These are phyloP conservation scores for Tricholoma terreum DNA, from an alignment of 768 basidiomycete genomes.

Conservation along the genomic window DNA sequence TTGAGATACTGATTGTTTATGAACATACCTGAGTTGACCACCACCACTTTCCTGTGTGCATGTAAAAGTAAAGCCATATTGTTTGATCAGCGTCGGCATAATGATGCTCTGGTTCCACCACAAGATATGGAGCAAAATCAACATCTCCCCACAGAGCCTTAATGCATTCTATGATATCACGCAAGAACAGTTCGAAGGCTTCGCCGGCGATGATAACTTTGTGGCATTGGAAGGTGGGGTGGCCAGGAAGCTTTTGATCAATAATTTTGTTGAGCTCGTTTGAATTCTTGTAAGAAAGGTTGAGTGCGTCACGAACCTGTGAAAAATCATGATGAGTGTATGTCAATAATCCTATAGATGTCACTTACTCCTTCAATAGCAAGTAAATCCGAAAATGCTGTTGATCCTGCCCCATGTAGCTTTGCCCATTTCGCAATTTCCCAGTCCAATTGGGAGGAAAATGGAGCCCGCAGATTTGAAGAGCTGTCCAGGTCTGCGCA, in stretches of 20 bases:
- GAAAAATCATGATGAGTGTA: constrained; percentile 1
- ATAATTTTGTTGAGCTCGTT: constrained; percentile 27
- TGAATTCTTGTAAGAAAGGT: constrained; percentile 23
- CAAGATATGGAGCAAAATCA: constrained; percentile 27
- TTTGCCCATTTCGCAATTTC: too few relatives aligned
- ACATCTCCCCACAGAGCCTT: constrained; percentile 31
- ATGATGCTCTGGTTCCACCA: constrained; percentile 35
- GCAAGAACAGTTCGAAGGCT: constrained; percentile 26
- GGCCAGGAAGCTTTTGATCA: constrained; percentile 20
- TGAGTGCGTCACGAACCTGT: constrained; percentile 25
- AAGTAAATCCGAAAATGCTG: constrained; percentile 37
- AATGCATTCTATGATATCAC: constrained; percentile 36
- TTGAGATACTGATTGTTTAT: background rate
- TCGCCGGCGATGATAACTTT: constrained; percentile 28
- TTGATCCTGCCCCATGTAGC: too few relatives aligned
- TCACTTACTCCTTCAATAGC: constrained; percentile 35
- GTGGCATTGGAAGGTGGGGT: constrained; percentile 20
- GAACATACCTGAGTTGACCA: constrained; percentile 38
- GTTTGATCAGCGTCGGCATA: constrained; percentile 23
- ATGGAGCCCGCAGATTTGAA: constrained; percentile 25
- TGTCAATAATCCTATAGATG: background rate
- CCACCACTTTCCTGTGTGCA: constrained; percentile 44
- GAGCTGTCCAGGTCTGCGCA: background rate
- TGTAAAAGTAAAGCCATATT: constrained; percentile 23
- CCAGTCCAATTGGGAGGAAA: too few relatives aligned